Conservation (phyloP, 805 yeast genomes). For the Saitoella complicata region DNA sequence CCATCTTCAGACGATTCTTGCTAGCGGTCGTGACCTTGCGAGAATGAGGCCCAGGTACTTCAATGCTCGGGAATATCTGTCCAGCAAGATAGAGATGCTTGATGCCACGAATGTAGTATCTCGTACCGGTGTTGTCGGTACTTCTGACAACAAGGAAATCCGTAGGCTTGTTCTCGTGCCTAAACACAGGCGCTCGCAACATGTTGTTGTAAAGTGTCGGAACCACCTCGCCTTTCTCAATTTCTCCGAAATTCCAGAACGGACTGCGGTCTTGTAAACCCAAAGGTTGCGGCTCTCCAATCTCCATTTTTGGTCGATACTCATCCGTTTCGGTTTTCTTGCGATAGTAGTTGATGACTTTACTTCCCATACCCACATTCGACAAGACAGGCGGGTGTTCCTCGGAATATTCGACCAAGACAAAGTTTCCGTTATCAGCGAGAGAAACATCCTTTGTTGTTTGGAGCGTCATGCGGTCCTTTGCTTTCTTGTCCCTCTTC, state of each 20-base stretch:
- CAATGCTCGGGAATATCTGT: slow-evolving; percentile 81
- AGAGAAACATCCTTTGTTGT: slow-evolving; percentile 60
- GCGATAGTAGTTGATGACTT: slow-evolving; percentile 81
- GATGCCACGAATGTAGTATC: slow-evolving; percentile 51
- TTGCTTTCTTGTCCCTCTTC: slow-evolving; percentile 76
- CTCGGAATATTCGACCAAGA: slow-evolving; percentile 78
- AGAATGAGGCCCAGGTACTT: slow-evolving; percentile 94
- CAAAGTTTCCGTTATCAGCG: slow-evolving; percentile 66
- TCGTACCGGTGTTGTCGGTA: slow-evolving; percentile 49
- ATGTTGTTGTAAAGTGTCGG: slow-evolving; percentile 87
- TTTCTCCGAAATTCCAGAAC: slow-evolving; percentile 96
- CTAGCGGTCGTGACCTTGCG: slow-evolving; percentile 87
- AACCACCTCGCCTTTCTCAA: slow-evolving; percentile 82
- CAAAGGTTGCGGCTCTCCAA: slow-evolving; percentile 89
- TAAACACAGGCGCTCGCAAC: slow-evolving; percentile 82
- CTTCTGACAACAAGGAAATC: slow-evolving; percentile 73
- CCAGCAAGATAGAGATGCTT: slow-evolving; percentile 76
- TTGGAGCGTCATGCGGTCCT: slow-evolving; percentile 50
- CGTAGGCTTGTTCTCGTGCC: slow-evolving; percentile 60
- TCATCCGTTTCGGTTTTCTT: slow-evolving; percentile 67
- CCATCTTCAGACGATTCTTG: slow-evolving; percentile 82
- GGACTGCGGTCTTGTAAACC: slow-evolving; percentile 96
- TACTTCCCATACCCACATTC: slow-evolving; percentile 91
- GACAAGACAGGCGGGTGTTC: slow-evolving; percentile 70
- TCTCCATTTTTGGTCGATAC: slow-evolving; percentile 67